Evolutionary conservation across 441 rosid genomes (phyloP).

Genomic region (Metrosideros polymorpha): DNA sequence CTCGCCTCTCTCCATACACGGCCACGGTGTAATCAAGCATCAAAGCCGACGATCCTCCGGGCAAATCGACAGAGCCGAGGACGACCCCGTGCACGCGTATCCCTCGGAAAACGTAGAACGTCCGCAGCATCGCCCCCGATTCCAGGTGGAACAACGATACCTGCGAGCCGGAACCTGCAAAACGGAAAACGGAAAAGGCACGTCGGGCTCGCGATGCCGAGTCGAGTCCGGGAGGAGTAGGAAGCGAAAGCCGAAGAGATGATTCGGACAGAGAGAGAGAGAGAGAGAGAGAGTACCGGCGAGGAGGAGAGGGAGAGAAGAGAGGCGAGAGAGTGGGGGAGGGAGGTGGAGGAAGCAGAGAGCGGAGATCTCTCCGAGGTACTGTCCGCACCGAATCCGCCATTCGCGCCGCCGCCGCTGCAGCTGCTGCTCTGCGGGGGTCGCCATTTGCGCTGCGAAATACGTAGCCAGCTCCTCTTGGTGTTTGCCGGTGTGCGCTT

Average conservation of each 20-base stretch:
- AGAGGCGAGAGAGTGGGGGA: not conserved
- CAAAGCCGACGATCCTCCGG: slow-evolving; percentile 12
- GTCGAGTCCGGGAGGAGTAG: not conserved
- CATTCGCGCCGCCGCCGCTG: slow-evolving; percentile 24
- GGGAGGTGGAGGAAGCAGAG: slow-evolving; percentile 34
- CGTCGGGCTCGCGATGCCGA: not conserved
- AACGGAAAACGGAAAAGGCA: not conserved
- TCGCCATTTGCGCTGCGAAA: not conserved
- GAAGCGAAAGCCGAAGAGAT: too few relatives aligned
- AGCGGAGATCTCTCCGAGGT: slow-evolving; percentile 80
- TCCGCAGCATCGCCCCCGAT: slow-evolving; percentile 30
- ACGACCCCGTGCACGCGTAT: slow-evolving; percentile 83
- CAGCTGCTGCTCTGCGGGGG: not conserved
- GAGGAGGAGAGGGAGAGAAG: not conserved
- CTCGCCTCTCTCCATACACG: slow-evolving; percentile 72
- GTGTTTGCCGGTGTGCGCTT: not conserved
- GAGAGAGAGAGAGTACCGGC: not conserved
- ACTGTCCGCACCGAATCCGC: slow-evolving; percentile 39
- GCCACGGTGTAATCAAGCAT: slow-evolving; percentile 30
- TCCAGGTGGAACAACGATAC: slow-evolving; percentile 56
- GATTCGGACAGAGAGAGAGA: not conserved
- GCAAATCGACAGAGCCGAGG: slow-evolving; percentile 11
- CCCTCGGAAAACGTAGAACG: slow-evolving; percentile 76
- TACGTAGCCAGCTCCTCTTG: not conserved
- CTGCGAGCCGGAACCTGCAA: slow-evolving; percentile 78